Percentiles rank a stretch among this genome's conserved stretches.
Evolutionary conservation across 768 basidiomycete species (phyloP).

Genomic region (Dictyophora rubrovolvata): DNA sequence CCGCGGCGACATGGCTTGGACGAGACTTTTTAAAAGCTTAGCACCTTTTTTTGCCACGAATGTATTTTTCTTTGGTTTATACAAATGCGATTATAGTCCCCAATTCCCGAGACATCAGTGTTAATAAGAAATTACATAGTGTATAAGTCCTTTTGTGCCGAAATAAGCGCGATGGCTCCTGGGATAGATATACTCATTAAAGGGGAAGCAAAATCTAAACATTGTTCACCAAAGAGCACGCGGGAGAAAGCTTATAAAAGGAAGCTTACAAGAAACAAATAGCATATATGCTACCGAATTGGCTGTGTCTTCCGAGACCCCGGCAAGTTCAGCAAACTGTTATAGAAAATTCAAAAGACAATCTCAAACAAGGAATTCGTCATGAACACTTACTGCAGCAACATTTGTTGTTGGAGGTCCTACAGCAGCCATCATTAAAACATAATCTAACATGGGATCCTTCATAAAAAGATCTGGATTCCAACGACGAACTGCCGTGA

Average conservation of each 20-base stretch:
- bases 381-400: constrained; percentile 1
- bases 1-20: too few species aligned
- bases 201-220: neutral
- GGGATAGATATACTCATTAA: constrained; percentile 5
- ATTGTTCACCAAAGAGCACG: neutral
- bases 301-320: neutral
- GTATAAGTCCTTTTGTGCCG: neutral
- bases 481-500: constrained; percentile 1
- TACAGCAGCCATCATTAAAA: neutral
- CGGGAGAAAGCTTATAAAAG: neutral
- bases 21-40: neutral
- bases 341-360: neutral
- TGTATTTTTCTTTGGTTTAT: neutral
- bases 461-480: neutral
- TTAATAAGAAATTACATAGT: too few species aligned
- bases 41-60: neutral
- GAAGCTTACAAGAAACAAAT: neutral
- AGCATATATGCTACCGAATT: neutral
- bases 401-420: neutral
- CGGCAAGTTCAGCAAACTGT: constrained; percentile 5
- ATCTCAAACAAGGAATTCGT: neutral
- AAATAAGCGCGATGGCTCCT: neutral
- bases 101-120: too few species aligned
- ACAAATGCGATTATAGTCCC: too few species aligned
- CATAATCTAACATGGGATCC: constrained; percentile 3